Evolutionary conservation across 2,329 filamentous ascomycete species (phyloP).

Genomic region (Cryphonectria japonica): DNA sequence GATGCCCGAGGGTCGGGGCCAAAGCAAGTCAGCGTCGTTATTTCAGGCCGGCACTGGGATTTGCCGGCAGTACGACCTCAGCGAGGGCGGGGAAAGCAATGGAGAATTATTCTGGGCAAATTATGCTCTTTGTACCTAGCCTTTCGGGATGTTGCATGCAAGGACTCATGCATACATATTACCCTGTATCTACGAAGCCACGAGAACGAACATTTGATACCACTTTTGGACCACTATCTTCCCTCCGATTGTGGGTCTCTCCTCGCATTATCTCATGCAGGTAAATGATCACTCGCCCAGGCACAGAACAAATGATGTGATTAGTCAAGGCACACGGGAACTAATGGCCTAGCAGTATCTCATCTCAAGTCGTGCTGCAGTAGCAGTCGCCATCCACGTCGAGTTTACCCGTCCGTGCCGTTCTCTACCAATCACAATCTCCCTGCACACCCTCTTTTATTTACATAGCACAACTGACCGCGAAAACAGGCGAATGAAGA

Average conservation of each 20-base stretch:
- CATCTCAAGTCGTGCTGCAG: background rate
- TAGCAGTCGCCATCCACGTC: background rate
- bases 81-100: conserved; percentile 8
- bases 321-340: no score
- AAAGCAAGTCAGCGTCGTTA: conserved; percentile 1
- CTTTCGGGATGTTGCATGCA: conserved; percentile 24
- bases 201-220: conserved; percentile 29
- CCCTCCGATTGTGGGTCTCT: background rate
- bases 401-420: no score
- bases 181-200: conserved; percentile 28
- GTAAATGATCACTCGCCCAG: conserved; percentile 1
- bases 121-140: conserved; percentile 22
- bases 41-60: conserved; percentile 22
- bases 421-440: background rate
- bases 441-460: background rate
- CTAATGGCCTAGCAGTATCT: background rate
- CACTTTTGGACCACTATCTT: conserved; percentile 11
- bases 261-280: background rate
- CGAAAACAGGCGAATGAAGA: conserved; percentile 1
- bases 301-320: background rate
- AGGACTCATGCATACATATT: conserved; percentile 19
- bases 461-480: background rate
- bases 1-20: background rate
- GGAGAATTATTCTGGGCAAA: conserved; percentile 19
- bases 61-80: conserved; percentile 23